These are phyloP conservation scores for Thermochaetoides thermophila DNA, from an alignment of 495 filamentous ascomycete genomes.

Conservation along the genomic window DNA sequence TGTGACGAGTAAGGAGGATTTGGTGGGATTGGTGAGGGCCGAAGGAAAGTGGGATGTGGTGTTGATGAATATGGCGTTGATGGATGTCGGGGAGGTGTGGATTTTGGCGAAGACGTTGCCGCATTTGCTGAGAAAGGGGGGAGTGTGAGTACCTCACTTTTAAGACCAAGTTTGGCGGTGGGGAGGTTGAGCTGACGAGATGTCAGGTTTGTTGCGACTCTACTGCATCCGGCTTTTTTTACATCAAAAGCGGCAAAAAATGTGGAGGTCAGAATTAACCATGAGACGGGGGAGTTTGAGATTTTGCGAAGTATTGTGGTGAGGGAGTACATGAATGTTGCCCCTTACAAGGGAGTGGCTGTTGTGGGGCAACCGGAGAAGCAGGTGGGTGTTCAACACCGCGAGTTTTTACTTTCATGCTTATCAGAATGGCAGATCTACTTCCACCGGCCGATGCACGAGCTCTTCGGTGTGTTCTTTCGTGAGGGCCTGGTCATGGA, in stretches of 20 bases:
- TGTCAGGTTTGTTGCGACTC: constrained; percentile 25
- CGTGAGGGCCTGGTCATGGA: constrained; percentile 23
- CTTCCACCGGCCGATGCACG: constrained; percentile 28
- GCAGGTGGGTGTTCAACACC: constrained; percentile 14
- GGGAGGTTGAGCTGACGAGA: no score
- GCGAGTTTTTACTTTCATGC: not conserved
- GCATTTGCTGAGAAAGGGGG: constrained; percentile 19
- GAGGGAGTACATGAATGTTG: constrained; percentile 22
- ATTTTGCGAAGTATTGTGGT: constrained; percentile 16
- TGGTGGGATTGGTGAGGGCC: constrained; percentile 10
- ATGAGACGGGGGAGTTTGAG: constrained; percentile 11
- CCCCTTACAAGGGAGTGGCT: constrained; percentile 20
- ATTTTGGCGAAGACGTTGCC: constrained; percentile 21
- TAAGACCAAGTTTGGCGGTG: no score
- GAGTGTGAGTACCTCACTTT: constrained; percentile 17
- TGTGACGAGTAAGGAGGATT: constrained; percentile 18
- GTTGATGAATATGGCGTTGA: constrained; percentile 31
- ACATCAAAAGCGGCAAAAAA: constrained; percentile 20
- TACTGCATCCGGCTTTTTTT: constrained; percentile 32
- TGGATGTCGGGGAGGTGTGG: constrained; percentile 26
- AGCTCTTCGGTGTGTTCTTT: constrained; percentile 27
- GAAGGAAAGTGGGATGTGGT: constrained; percentile 18
- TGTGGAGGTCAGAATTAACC: constrained; percentile 13
- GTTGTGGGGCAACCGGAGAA: constrained; percentile 15
- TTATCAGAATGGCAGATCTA: constrained; percentile 13